Conservation (phyloP, 805 yeast genomes). For the Yarrowia alimentaria region DNA sequence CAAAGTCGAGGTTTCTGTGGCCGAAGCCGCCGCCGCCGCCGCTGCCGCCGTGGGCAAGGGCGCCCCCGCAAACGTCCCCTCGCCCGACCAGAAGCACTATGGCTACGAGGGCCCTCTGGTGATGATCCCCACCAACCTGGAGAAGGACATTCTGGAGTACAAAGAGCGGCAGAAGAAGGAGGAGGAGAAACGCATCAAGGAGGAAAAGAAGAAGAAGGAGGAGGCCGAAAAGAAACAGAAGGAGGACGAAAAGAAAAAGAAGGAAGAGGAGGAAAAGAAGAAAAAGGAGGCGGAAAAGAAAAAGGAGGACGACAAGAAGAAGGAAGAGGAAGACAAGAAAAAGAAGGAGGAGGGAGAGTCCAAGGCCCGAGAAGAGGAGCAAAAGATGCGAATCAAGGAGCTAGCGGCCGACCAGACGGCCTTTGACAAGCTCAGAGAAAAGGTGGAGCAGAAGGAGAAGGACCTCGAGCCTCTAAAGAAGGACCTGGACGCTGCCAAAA, state of each 20-base stretch:
- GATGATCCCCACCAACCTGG: constrained; percentile 12
- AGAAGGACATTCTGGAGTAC: constrained; percentile 4
- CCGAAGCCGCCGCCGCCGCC: not conserved
- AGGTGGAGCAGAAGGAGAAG: constrained; percentile 14
- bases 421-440: constrained; percentile 3
- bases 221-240: not conserved
- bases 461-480: constrained; percentile 8
- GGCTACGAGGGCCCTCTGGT: constrained; percentile 9
- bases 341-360: constrained; percentile 14
- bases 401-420: constrained; percentile 1
- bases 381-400: not conserved
- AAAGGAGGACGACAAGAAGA: constrained; percentile 11
- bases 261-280: constrained; percentile 13
- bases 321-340: constrained; percentile 4
- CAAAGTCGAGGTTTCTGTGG: no score
- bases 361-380: constrained; percentile 11
- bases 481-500: constrained; percentile 16
- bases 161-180: constrained; percentile 1
- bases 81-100: constrained; percentile 11
- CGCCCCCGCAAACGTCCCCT: no score
- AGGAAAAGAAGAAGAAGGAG: constrained; percentile 13
- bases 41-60: not conserved
- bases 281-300: constrained; percentile 4
- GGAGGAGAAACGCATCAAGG: not conserved
- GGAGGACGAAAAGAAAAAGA: constrained; percentile 19